phyloP scores from a whole-genome alignment of 169 alveolate species.

The Plasmodium knowlesi region DNA sequence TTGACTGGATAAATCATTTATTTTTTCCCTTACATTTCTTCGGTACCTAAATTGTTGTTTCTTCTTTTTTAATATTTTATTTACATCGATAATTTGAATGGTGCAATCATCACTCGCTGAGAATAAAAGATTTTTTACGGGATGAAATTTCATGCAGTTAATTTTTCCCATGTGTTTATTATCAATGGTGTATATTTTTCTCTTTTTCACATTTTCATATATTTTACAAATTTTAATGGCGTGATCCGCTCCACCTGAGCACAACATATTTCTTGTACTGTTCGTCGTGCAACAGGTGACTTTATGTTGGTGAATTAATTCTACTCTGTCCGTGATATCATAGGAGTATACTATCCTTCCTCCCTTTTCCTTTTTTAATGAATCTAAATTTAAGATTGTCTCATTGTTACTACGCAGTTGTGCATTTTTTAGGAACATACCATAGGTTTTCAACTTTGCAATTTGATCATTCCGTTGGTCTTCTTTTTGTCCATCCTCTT shows the following conservation, averaged over 20 bases:
- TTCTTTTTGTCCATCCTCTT: background rate
- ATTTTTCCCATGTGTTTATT: constrained; percentile 45
- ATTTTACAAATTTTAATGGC: constrained; percentile 68
- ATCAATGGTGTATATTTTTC: constrained; percentile 9
- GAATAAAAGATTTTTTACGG: constrained; percentile 45
- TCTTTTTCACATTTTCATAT: constrained; percentile 39
- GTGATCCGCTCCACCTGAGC: constrained; percentile 84
- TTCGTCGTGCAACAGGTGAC: constrained; percentile 47
- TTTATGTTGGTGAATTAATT: constrained; percentile 54
- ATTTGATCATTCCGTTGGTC: background rate
- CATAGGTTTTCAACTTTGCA: background rate
- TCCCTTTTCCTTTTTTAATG: constrained; percentile 4
- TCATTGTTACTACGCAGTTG: background rate
- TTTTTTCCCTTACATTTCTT: constrained; percentile 6
- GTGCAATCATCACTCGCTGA: constrained; percentile 70
- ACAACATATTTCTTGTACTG: constrained; percentile 71
- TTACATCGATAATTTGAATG: constrained; percentile 46
- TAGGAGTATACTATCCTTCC: constrained; percentile 8
- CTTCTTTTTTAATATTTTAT: constrained; percentile 24
- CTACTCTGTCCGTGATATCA: constrained; percentile 38
- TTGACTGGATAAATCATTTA: background rate
- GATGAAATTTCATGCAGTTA: constrained; percentile 47
- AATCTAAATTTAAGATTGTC: constrained; percentile 28
- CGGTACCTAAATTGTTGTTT: background rate
- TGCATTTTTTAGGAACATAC: background rate